Evolutionary conservation across 805 yeast species (phyloP).

Genomic region (Priceomyces medius): DNA sequence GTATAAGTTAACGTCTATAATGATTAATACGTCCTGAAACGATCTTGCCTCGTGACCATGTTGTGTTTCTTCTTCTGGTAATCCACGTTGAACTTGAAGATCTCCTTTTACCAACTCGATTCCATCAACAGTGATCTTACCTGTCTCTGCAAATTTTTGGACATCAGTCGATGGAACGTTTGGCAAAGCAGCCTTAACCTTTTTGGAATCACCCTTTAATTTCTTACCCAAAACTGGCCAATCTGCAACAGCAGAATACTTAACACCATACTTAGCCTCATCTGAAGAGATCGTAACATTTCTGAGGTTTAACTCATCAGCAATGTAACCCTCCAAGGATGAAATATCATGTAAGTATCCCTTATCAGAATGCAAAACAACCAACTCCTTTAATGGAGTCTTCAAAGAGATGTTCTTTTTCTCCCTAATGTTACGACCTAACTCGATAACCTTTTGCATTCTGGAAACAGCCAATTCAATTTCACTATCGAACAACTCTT

Average conservation of each 20-base stretch:
- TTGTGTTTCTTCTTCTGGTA: conserved; percentile 63
- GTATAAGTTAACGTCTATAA: conserved; percentile 83
- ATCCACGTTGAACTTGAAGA: conserved; percentile 83
- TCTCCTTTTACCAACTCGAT: conserved; percentile 86
- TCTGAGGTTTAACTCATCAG: conserved; percentile 91
- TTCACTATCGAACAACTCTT: conserved; percentile 74
- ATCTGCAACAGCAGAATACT: conserved; percentile 93
- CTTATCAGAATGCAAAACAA: conserved; percentile 78
- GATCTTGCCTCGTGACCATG: conserved; percentile 85
- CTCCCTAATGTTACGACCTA: conserved; percentile 96
- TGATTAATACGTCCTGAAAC: conserved; percentile 83
- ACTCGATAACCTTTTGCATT: conserved; percentile 95
- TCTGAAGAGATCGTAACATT: conserved; percentile 83
- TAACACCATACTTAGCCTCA: conserved; percentile 88
- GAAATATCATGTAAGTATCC: conserved; percentile 75
- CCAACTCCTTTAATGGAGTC: conserved; percentile 87
- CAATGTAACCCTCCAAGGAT: conserved; percentile 72
- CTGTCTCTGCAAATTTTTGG: conserved; percentile 65
- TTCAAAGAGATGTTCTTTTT: conserved; percentile 90
- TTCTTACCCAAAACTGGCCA: conserved; percentile 99
- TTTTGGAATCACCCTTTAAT: conserved; percentile 88
- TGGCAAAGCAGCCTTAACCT: conserved; percentile 93
- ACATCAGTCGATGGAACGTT: conserved; percentile 77
- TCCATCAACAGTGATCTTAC: conserved; percentile 83
- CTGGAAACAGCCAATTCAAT: conserved; percentile 88